A percentile compares a stretch with the other conserved stretches of the same genome.
Evolutionary conservation across 2,329 filamentous ascomycete genomes (phyloP).

Genomic region (Claviceps spartinae): DNA sequence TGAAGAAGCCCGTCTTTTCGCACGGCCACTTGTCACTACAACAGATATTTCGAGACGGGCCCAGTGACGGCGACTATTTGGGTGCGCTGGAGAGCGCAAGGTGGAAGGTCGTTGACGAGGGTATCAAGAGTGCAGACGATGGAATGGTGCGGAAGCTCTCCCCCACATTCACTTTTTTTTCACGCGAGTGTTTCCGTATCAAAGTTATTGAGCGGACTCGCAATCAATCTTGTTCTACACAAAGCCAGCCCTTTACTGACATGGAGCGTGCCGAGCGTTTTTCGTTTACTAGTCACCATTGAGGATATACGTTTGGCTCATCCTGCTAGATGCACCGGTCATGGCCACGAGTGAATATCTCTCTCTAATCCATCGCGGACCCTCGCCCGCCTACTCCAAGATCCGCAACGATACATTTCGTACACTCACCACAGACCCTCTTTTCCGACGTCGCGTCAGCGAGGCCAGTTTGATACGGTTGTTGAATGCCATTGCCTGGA

Average conservation of each 20-base stretch:
- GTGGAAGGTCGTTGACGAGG: slow-evolving; percentile 60
- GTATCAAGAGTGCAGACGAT: slow-evolving; percentile 63
- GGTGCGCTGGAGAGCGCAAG: slow-evolving; percentile 57
- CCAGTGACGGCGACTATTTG: slow-evolving; percentile 53
- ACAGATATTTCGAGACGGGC: slow-evolving; percentile 66
- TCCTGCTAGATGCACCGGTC: slow-evolving; percentile 77
- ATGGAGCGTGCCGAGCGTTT: not conserved
- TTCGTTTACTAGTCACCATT: slow-evolving; percentile 57
- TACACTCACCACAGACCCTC: slow-evolving; percentile 88
- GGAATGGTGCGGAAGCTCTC: slow-evolving; percentile 50
- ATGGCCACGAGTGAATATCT: slow-evolving; percentile 82
- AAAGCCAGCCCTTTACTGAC: not conserved
- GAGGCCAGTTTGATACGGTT: slow-evolving; percentile 90
- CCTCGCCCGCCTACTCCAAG: slow-evolving; percentile 89
- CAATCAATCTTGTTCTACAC: not conserved
- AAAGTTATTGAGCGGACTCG: not conserved
- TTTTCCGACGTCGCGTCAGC: slow-evolving; percentile 88
- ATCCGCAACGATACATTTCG: slow-evolving; percentile 98
- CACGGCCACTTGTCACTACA: slow-evolving; percentile 54
- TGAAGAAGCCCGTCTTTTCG: slow-evolving; percentile 31
- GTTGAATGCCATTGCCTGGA: slow-evolving; percentile 91
- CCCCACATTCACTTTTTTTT: too few relatives aligned
- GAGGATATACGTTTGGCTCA: slow-evolving; percentile 92
- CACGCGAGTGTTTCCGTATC: not conserved
- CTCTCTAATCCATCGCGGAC: slow-evolving; percentile 77